Evolutionary conservation across 306 rosid genomes (phyloP).

Genomic region (Fragaria nilgerrensis): DNA sequence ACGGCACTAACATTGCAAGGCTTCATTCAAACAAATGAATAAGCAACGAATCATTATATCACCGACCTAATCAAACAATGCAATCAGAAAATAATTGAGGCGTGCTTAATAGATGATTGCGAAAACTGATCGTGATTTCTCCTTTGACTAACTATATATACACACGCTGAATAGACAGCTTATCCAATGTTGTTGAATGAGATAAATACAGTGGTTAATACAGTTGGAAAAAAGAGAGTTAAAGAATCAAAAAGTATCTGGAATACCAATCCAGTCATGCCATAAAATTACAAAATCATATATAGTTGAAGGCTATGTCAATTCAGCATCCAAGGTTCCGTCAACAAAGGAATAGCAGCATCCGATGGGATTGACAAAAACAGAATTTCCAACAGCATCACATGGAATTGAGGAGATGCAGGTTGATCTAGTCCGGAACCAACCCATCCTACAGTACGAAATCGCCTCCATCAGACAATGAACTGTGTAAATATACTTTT

Average conservation of each 20-base stretch:
- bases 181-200: slow-evolving; percentile 13
- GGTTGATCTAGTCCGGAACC: neutral
- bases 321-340: neutral
- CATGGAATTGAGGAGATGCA: neutral
- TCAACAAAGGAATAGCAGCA: slow-evolving; percentile 1
- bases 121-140: slow-evolving; percentile 27
- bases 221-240: slow-evolving; percentile 12
- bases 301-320: neutral
- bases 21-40: slow-evolving; percentile 32
- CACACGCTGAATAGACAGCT: slow-evolving; percentile 9
- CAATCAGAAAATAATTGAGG: slow-evolving; percentile 24
- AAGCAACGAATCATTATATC: slow-evolving; percentile 25
- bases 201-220: neutral
- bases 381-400: slow-evolving; percentile 5
- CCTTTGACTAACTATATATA: neutral
- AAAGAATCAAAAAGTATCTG: neutral
- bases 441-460: slow-evolving; percentile 3
- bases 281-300: neutral
- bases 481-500: neutral
- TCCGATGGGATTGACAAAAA: slow-evolving; percentile 5
- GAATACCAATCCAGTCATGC: neutral
- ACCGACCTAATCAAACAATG: slow-evolving; percentile 24
- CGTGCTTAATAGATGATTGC: slow-evolving; percentile 27
- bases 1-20: slow-evolving; percentile 39
- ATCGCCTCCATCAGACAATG: slow-evolving; percentile 3